Base-by-base conservation (phyloP, 495 filamentous ascomycete genomes). In the Rostrohypoxylon terebratum region DNA sequence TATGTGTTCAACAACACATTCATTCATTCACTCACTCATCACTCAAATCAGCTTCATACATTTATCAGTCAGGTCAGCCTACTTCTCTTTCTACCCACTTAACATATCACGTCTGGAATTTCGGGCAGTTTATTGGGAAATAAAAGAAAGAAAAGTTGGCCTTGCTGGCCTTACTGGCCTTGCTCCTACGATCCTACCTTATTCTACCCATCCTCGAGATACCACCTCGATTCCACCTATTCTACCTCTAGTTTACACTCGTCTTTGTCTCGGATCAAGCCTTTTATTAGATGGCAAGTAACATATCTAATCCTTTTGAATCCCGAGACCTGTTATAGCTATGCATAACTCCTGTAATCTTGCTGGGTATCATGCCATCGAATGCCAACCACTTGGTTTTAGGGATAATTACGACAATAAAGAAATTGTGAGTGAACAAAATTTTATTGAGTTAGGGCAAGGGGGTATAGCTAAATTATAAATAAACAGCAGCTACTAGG, bases 171-270 rank as follows among this genome's bases (percentile, higher is more conserved):
- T 66, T 66, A 25, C 53, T 48, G 13, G 40, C 16, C 51, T 66
- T 65, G 36, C 51, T 48, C 11, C 53, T 58, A 31, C 63, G 42
- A 66, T 66, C 63, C 55, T 59, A 40, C 55, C 55, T 40, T 10
- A 25, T 38, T 48, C 40, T 48, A 11, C 2, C 42, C 3, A 10
- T 50, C 11, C 47, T 42, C 5, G 20, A 18, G 21, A 6, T 14
- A 34, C 33, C 8, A 5, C 47, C 11, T 53, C 21, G 10, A 55
- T 55, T 55, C 51, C 51, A 28, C n/a, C 25, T 55, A 36, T n/a
- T 25, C 3, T 6, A 34, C 11, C n/a, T 25, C 31, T 34, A 33
- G 34, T 54, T 54, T n/a, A n/a, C 14, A 55, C 8, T 55, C 13
- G 6, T 34, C 51, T 33, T 55, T 55, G 51, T 34, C 51, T 34